Evolutionary conservation across 495 filamentous ascomycete genomes (phyloP).

Genomic region (Aspergillus saccharolyticus): DNA sequence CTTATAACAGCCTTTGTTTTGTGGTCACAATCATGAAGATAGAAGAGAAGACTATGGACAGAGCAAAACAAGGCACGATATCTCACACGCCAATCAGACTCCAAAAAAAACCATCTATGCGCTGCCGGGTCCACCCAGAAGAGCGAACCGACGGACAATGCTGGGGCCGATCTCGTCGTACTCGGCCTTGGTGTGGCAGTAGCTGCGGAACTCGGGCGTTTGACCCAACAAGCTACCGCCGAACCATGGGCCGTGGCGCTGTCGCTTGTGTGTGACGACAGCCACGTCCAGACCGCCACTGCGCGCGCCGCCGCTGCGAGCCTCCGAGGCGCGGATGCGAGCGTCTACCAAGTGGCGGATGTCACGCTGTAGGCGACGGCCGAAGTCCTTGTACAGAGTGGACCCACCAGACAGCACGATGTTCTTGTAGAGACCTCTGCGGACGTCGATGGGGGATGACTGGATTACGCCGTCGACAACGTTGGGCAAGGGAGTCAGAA

Average conservation of each 20-base stretch:
- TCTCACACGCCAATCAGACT: neutral
- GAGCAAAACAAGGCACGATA: constrained; percentile 4
- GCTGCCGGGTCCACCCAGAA: constrained; percentile 86
- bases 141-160: constrained; percentile 91
- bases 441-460: constrained; percentile 93
- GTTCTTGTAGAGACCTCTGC: constrained; percentile 97
- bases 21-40: constrained; percentile 10
- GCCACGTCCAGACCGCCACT: constrained; percentile 88
- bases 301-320: constrained; percentile 76
- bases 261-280: constrained; percentile 92
- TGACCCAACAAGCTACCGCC: constrained; percentile 93
- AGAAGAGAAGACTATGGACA: constrained; percentile 28
- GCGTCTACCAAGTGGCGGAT: constrained; percentile 93
- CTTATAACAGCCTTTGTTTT: constrained; percentile 5
- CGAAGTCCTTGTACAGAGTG: constrained; percentile 97
- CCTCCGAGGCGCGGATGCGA: constrained; percentile 83
- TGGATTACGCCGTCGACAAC: constrained; percentile 97
- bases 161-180: constrained; percentile 93
- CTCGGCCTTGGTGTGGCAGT: constrained; percentile 97
- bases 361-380: constrained; percentile 88
- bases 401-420: constrained; percentile 96
- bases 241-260: constrained; percentile 97
- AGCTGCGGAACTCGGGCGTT: constrained; percentile 97
- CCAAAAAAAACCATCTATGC: constrained; percentile 26
- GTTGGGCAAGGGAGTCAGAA: constrained; percentile 86